Evolutionary conservation across 129 eudicot genomes (phyloP).

Genomic region (Saussurea involucrata): DNA sequence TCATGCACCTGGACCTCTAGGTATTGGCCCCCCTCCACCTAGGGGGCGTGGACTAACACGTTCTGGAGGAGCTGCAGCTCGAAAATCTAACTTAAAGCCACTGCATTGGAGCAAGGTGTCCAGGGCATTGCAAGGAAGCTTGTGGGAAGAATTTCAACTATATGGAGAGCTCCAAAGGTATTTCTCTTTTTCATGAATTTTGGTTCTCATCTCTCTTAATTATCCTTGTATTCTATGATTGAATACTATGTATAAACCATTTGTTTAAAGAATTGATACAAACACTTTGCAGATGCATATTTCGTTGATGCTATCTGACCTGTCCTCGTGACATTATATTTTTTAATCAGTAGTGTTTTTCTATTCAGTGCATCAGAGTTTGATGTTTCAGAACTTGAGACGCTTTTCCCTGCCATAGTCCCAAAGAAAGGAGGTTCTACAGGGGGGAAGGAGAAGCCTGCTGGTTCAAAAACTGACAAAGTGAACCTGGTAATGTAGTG

Average conservation of each 20-base stretch:
- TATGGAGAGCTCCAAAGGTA: constrained; percentile 75
- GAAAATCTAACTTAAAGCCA: constrained; percentile 76
- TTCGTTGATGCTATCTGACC: not conserved
- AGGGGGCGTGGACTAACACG: constrained; percentile 72
- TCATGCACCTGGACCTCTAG: constrained; percentile 53
- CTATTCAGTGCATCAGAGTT: constrained; percentile 67
- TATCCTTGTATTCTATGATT: not conserved
- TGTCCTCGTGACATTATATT: not conserved
- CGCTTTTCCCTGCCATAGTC: constrained; percentile 73
- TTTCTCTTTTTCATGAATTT: constrained; percentile 6
- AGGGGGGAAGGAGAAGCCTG: constrained; percentile 68
- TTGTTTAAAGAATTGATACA: not conserved
- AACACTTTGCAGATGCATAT: not conserved
- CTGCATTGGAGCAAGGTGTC: constrained; percentile 97
- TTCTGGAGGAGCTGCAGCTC: constrained; percentile 52
- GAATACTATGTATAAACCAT: not conserved
- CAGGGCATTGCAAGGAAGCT: constrained; percentile 83
- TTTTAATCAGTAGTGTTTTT: constrained; percentile 20
- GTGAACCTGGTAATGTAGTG: constrained; percentile 66
- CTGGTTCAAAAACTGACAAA: constrained; percentile 74
- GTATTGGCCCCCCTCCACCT: constrained; percentile 41
- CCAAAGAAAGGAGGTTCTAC: constrained; percentile 60
- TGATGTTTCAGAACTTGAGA: constrained; percentile 88
- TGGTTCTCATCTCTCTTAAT: not conserved
- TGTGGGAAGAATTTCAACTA: constrained; percentile 93